Base-by-base conservation (phyloP, 768 basidiomycete genomes). In the Hypholoma sublateritium region DNA sequence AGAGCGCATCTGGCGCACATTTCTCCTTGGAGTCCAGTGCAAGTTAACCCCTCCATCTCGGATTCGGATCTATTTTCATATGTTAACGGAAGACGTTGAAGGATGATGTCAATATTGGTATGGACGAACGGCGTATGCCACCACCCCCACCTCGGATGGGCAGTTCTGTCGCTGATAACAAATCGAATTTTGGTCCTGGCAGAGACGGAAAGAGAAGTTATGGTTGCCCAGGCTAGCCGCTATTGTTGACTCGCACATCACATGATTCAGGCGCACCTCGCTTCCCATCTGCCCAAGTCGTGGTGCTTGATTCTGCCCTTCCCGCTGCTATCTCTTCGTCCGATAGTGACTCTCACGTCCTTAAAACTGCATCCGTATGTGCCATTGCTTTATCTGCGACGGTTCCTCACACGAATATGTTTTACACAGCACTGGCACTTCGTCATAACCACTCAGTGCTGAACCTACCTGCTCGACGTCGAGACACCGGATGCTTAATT, bases 161-260 rank as follows among this genome's bases (percentile, higher is more conserved):
- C 50, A 67, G 60, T 58, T 68, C 69, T 17, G 64, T 74, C 66
- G 80, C 76, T 71, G 80, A 80, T 64, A 88, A 90, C 70, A 72
- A 77, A 56, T 78, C 78, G 22, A 84, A 81, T 69, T 77, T 81
- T 54, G 76, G 82, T 55, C 75, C 78, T 56, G 54, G 83, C 89
- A 49, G 88, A 89, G 62, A 87, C 88, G 47, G 79, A 83, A 34
- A 90, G 88, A 70, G 91, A 93, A 70, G 86, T 78, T n/a, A n/a
- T 52, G 91, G 92, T 72, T 93, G 91, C 91, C 77, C 92, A n/a
- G n/a, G 42, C 91, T 93, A 91, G 91, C 89, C 68, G 90, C 91
- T 50, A 93, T 92, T 64, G 86, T 80, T 55, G 87, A 86, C 55
- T 67, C 78, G 53, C 74, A 77, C 67, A 75, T 78, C 60, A 79